Evolutionary conservation across 176 grass and related monocot genomes (phyloP).

Genomic region (Phoenix roebelenii): DNA sequence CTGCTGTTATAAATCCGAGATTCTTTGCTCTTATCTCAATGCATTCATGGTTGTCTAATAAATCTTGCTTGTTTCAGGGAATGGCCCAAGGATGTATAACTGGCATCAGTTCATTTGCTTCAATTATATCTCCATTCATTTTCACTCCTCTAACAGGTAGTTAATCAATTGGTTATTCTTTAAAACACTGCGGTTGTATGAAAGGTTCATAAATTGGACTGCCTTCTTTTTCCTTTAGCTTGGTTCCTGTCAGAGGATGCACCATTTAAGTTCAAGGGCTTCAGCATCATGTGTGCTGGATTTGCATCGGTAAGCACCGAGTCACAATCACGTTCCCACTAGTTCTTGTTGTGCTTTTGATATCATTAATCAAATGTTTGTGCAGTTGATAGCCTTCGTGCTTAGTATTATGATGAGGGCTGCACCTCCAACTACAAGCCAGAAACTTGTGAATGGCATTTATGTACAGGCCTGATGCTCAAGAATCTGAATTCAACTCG

Average conservation of each 20-base stretch:
- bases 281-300: slow-evolving; percentile 82
- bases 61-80: slow-evolving; percentile 34
- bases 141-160: slow-evolving; percentile 88
- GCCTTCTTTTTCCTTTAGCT: slow-evolving; percentile 31
- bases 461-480: too few relatives aligned
- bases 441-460: not conserved
- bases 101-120: slow-evolving; percentile 73
- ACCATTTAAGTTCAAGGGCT: slow-evolving; percentile 80
- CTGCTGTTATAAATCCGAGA: too few relatives aligned
- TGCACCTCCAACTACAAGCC: slow-evolving; percentile 26
- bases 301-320: slow-evolving; percentile 48
- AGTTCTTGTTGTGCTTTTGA: not conserved
- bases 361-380: not conserved
- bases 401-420: slow-evolving; percentile 45
- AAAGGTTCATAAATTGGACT: not conserved
- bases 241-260: slow-evolving; percentile 69
- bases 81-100: slow-evolving; percentile 93
- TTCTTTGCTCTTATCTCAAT: too few relatives aligned
- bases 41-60: slow-evolving; percentile 7
- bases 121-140: slow-evolving; percentile 67
- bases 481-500: too few relatives aligned
- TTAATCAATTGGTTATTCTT: not conserved
- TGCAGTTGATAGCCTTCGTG: slow-evolving; percentile 50
- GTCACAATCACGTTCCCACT: not conserved
- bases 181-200: too few relatives aligned